A percentile compares a stretch with the other conserved stretches of the same genome.
phyloP scores from a whole-genome alignment of 176 grass and related monocot species.

The Melocanna baccifera region DNA sequence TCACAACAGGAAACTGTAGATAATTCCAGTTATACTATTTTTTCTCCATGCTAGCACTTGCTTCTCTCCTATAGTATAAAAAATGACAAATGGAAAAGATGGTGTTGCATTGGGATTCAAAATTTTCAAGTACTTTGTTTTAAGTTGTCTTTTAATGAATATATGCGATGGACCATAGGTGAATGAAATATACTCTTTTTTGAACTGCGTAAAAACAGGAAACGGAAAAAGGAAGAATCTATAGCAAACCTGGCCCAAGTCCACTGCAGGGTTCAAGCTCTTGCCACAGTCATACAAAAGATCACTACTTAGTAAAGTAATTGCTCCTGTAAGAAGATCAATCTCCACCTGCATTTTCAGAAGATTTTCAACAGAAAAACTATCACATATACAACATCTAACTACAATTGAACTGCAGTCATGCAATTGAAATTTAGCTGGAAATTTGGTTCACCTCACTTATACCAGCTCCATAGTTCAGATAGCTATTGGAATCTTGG shows the following conservation, averaged over 20 bases:
- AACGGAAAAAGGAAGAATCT: not conserved
- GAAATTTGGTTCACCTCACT: slow-evolving; percentile 38
- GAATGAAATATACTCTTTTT: not conserved
- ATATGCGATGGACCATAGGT: not conserved
- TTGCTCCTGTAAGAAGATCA: slow-evolving; percentile 63
- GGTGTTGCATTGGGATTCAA: not conserved
- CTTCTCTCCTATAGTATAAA: too few relatives aligned
- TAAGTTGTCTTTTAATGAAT: not conserved
- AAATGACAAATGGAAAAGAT: too few relatives aligned
- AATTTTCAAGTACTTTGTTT: not conserved
- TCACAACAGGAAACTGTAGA: too few relatives aligned
- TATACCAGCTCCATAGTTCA: slow-evolving; percentile 69
- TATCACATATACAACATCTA: not conserved
- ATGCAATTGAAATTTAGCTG: not conserved
- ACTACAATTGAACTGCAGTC: not conserved
- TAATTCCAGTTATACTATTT: too few relatives aligned
- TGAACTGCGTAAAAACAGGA: not conserved
- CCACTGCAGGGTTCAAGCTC: slow-evolving; percentile 74
- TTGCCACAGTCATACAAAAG: slow-evolving; percentile 72
- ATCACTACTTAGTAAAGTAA: slow-evolving; percentile 49
- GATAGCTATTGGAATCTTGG: slow-evolving; percentile 32
- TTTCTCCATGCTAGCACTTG: too few relatives aligned
- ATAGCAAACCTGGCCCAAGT: slow-evolving; percentile 63
- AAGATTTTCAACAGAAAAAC: not conserved
- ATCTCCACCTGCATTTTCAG: slow-evolving; percentile 54